Evolutionary conservation across 768 basidiomycete species (phyloP), one percentile per base, ranked within the genome.

Genomic region (Clathrus columnatus): DNA sequence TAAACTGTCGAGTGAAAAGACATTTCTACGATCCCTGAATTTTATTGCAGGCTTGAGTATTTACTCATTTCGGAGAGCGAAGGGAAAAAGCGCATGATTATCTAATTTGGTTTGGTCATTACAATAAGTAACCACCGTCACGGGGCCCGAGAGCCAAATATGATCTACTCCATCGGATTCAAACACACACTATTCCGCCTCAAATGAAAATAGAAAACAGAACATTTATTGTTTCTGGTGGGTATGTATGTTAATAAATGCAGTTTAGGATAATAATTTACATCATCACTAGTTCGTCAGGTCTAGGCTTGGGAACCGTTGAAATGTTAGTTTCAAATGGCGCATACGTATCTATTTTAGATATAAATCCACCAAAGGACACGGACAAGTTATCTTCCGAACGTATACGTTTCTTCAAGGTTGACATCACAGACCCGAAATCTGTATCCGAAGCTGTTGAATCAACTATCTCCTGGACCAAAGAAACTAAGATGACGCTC

Each of bases 141-240:
- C n/a, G n/a, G n/a, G n/a, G n/a, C n/a, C n/a, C n/a, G n/a, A n/a
- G n/a, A n/a, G n/a, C n/a, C n/a, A n/a, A n/a, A n/a, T n/a, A n/a
- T n/a, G n/a, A n/a, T n/a, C n/a, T n/a, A n/a, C n/a, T n/a, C n/a
- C n/a, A n/a, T n/a, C n/a, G n/a, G n/a, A n/a, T n/a, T n/a, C n/a
- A n/a, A n/a, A n/a, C n/a, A n/a, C n/a, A n/a, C n/a, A n/a, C n/a
- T n/a, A n/a, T n/a, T n/a, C n/a, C n/a, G n/a, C n/a, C n/a, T n/a
- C n/a, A n/a, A n/a, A 80, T 81, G 79, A 79, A 76, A 64, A 62
- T 73, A n/a, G 70, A 68, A 56, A 72, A 75, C 24, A 67, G 79
- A 20, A 82, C 80, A 3, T 80, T 80, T 61, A 68, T 82, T 42
- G 69, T 81, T 10, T 81, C 80, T 43, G 80, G 80, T 51, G 80